phyloP scores from a whole-genome alignment of 2,329 filamentous ascomycete species.

The Colletotrichum ledebouriae region DNA sequence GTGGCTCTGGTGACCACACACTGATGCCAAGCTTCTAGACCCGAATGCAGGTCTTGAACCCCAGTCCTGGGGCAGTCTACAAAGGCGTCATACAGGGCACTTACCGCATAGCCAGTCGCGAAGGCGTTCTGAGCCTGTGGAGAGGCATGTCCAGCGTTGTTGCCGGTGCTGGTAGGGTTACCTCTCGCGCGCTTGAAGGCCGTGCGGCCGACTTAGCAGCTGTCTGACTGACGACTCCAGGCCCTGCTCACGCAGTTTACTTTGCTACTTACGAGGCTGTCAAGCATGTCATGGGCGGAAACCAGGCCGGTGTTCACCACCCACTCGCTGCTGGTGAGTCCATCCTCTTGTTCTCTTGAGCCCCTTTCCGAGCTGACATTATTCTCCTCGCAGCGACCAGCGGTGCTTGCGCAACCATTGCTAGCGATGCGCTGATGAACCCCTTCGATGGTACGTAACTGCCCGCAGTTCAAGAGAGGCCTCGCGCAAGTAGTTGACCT shows the following conservation, averaged over 20 bases:
- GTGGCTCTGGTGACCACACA: not conserved
- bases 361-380: not conserved
- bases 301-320: conserved; percentile 88
- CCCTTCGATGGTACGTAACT: conserved; percentile 87
- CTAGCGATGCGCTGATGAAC: conserved; percentile 98
- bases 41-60: conserved; percentile 96
- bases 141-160: conserved; percentile 96
- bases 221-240: conserved; percentile 60
- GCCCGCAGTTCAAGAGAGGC: too few species aligned
- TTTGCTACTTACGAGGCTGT: conserved; percentile 98
- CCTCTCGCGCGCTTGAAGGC: not conserved
- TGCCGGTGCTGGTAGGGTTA: conserved; percentile 84
- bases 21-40: conserved; percentile 71
- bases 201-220: not conserved
- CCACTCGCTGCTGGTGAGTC: conserved; percentile 88
- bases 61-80: conserved; percentile 84
- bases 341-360: not conserved
- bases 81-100: conserved; percentile 93
- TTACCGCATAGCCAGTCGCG: conserved; percentile 89
- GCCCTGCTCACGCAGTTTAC: conserved; percentile 96
- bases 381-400: conserved; percentile 76
- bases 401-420: conserved; percentile 94
- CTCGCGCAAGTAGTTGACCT: conserved; percentile 9
- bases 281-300: conserved; percentile 95
- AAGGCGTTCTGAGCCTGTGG: conserved; percentile 94